Percentiles rank a stretch among this genome's conserved stretches.
These are phyloP conservation scores for Tetraselmis striata DNA, from an alignment of 139 green algal species.

Conservation along the genomic window DNA sequence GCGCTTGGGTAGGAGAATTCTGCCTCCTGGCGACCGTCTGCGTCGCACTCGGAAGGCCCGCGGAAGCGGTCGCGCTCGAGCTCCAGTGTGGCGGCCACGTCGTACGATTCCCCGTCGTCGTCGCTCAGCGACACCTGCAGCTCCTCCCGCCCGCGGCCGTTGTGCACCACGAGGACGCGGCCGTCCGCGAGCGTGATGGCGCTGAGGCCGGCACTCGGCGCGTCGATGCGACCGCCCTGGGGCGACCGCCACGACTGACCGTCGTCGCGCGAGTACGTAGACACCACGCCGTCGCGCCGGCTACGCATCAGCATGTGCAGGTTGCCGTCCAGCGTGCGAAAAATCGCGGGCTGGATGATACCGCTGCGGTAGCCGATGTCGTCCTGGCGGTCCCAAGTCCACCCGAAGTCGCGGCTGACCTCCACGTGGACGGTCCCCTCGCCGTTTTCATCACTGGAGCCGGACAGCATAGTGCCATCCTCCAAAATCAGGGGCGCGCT, in stretches of 20 bases:
- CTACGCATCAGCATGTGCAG: neutral
- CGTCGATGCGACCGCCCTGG: neutral
- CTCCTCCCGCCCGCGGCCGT: neutral
- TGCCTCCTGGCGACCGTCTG: neutral
- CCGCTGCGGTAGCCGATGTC: neutral
- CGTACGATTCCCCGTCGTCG: neutral
- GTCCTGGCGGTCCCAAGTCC: neutral
- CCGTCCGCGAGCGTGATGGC: neutral
- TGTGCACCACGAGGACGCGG: neutral
- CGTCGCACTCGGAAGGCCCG: neutral
- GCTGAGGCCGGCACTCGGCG: neutral
- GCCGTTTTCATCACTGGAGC: neutral
- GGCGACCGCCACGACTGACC: neutral
- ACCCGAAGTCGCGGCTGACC: neutral
- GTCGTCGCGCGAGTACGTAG: neutral
- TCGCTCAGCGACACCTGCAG: neutral
- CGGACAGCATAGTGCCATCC: neutral
- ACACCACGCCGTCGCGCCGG: neutral
- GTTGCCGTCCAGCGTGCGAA: neutral
- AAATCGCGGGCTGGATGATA: neutral
- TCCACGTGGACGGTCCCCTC: neutral
- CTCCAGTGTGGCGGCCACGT: neutral
- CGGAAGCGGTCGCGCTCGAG: neutral
- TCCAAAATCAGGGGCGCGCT: neutral
- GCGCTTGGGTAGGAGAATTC: neutral